Percentiles rank a stretch among this genome's conserved stretches.
These are phyloP conservation scores for Trifolium repens DNA, from an alignment of 306 rosid genomes.

Conservation along the genomic window DNA sequence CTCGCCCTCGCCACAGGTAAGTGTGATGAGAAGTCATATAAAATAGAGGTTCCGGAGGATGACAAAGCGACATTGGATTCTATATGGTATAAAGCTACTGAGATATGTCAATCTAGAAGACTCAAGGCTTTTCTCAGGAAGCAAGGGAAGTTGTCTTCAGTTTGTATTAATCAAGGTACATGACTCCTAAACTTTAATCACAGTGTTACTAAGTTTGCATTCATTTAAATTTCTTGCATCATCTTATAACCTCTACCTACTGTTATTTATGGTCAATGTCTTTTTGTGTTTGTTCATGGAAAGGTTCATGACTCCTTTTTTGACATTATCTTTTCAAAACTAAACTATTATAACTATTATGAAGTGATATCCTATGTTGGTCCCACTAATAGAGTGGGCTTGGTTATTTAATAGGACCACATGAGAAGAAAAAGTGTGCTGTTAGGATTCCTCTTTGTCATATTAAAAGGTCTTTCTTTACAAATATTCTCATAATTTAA, in stretches of 20 bases:
- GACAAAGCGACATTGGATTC: conserved; percentile 64
- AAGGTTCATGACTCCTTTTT: conserved; percentile 6
- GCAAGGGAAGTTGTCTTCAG: conserved; percentile 75
- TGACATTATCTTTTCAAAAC: neutral
- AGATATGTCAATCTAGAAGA: conserved; percentile 62
- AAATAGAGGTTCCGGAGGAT: conserved; percentile 54
- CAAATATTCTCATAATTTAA: neutral
- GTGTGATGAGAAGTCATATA: conserved; percentile 49
- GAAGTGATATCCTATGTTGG: neutral
- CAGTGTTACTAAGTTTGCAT: neutral
- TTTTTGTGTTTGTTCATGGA: neutral
- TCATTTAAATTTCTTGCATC: conserved; percentile 3
- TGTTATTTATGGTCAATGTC: conserved; percentile 28
- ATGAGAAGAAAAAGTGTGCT: neutral
- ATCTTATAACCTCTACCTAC: neutral
- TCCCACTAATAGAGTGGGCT: neutral
- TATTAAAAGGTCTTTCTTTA: neutral
- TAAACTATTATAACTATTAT: neutral
- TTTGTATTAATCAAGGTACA: conserved; percentile 66
- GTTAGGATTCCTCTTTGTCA: neutral
- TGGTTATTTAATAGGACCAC: conserved; percentile 1
- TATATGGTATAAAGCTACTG: conserved; percentile 78
- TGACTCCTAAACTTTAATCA: neutral
- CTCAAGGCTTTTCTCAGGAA: conserved; percentile 70
- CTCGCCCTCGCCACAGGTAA: conserved; percentile 44